Base-by-base conservation (phyloP, 2,329 filamentous ascomycete genomes). In the Paraphaeosphaeria sporulosa region DNA sequence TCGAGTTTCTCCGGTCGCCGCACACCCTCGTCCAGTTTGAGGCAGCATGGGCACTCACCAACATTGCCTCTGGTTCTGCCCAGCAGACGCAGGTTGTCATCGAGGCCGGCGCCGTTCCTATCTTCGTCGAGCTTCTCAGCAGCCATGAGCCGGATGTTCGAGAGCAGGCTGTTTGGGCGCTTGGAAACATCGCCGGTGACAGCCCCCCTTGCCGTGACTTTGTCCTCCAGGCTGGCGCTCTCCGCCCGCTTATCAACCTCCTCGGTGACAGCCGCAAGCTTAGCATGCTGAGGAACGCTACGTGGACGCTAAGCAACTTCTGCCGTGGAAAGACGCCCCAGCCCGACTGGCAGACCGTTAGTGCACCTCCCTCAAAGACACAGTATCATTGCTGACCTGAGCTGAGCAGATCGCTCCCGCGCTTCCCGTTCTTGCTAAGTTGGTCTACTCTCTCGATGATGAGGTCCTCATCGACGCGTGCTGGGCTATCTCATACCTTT, bases 271-370 rank as follows among this genome's bases (percentile, higher is more conserved):
- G 95, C 84, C 93, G 95, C 75, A 99, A 99, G 86, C 85, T 99
- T 60, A 98, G 94, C 86, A 99, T 99, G 95, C 89, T 99, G 55
- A 88, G 95, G 70, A 99, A 99, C 78, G 95, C 95, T 38, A 99
- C 95, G 25, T 99, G 95, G 95, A 99, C 95, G 47, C 84, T 99
- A 59, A 98, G 95, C 87, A 99, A 99, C 86, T 99, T 99, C 84
- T 99, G 95, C 84, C 93, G 95, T 85, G 95, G 95, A 82, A 99
- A 99, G 88, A 97, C 94, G 9, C 95, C 95, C 54, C 95, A 99
- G 83, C 95, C 95, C 49, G 95, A 99, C 78, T 99, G 95, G 95
- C 88, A 89, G 76, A 97, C 93, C 40, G 93, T 97, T 86, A 81
- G 92, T 86, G 23, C 38, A 46, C 23, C 4, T 9, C 38, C 5